Evolutionary conservation across 1,139 yeast genomes (phyloP).

Genomic region (Pichia sp.): DNA sequence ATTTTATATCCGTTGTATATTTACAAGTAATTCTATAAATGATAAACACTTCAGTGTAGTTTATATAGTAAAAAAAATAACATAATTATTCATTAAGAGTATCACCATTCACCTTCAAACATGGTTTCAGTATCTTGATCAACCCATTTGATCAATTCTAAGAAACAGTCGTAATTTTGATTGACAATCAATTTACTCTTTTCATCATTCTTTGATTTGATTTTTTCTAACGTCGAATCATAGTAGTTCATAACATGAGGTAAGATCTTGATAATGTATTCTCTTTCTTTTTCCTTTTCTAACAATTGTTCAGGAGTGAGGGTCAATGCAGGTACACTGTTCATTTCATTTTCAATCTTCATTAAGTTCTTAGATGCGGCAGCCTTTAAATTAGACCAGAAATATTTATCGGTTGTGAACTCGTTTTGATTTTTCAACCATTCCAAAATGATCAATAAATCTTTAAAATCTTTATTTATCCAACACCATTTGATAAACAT

Average conservation of each 20-base stretch:
- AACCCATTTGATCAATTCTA: constrained; percentile 19
- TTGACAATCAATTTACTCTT: constrained; percentile 11
- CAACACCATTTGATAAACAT: constrained; percentile 23
- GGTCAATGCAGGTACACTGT: not conserved
- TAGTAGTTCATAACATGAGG: constrained; percentile 18
- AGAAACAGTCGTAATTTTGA: constrained; percentile 15
- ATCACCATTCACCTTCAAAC: constrained; percentile 12
- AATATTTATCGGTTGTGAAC: constrained; percentile 20
- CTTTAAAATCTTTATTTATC: constrained; percentile 18
- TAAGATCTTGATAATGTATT: constrained; percentile 8
- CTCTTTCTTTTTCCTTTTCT: constrained; percentile 11
- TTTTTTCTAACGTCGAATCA: constrained; percentile 14
- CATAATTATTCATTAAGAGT: not conserved
- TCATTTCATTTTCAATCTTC: constrained; percentile 5
- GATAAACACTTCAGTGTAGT: not conserved
- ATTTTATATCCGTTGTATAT: not conserved
- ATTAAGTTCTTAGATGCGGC: constrained; percentile 9
- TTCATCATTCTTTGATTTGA: constrained; percentile 10
- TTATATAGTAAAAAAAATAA: not conserved
- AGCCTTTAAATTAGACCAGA: constrained; percentile 16
- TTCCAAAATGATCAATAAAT: constrained; percentile 22
- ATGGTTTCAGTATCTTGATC: constrained; percentile 17
- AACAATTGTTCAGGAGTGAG: not conserved
- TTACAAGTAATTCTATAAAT: constrained; percentile 7
- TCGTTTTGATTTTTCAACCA: constrained; percentile 21